phyloP scores from a whole-genome alignment of 2,329 filamentous ascomycete species.

The Bretziella fagacearum region DNA sequence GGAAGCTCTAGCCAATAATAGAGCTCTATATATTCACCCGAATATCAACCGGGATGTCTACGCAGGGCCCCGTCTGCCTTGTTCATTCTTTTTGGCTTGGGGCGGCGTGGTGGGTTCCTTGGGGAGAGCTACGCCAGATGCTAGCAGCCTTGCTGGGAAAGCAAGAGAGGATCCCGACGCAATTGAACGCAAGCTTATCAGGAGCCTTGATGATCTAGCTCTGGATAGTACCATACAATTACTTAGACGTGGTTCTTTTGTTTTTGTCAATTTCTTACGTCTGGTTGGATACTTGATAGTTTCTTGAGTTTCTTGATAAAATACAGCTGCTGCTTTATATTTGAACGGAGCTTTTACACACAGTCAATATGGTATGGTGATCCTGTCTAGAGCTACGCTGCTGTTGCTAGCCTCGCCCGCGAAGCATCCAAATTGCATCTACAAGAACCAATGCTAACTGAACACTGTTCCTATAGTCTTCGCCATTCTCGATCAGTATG shows the following conservation, averaged over 20 bases:
- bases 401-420: neutral
- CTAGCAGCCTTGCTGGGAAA: constrained; percentile 7
- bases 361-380: neutral
- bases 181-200: neutral
- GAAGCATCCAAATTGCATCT: neutral
- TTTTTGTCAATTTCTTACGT: no score
- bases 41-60: constrained; percentile 15
- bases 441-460: constrained; percentile 20
- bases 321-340: neutral
- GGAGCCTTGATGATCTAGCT: constrained; percentile 1
- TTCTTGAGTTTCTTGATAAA: neutral
- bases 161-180: neutral
- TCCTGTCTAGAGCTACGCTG: neutral
- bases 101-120: neutral
- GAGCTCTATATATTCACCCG: constrained; percentile 1
- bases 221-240: no score
- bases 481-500: constrained; percentile 91
- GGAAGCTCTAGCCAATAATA: constrained; percentile 13
- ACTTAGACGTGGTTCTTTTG: no score
- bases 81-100: neutral
- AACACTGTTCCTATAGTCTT: constrained; percentile 39
- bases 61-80: constrained; percentile 14
- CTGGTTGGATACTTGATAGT: neutral
- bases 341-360: neutral
- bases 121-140: constrained; percentile 4